Base-by-base conservation (phyloP, 192 early-diverging fungal genomes). In the Gorgonomyces haynaldii region DNA sequence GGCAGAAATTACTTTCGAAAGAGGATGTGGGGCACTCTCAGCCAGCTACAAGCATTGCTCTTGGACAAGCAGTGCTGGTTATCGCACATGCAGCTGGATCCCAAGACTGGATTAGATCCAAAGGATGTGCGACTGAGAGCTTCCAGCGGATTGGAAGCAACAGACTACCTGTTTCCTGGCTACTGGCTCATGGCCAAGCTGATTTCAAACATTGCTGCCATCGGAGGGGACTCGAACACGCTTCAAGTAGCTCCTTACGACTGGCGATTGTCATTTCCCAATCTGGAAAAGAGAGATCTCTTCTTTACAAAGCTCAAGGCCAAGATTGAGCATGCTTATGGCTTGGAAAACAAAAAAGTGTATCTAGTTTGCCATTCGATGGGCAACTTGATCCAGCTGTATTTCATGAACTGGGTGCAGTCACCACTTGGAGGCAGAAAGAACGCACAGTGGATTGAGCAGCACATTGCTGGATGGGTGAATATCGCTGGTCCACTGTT, bases 341-440 rank as follows among this genome's bases (percentile, higher is more conserved):
- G 13, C 22, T 37, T 35, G 0, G 34, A 59, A 23, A 27, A 41
- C 8, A 81, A 82, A 28, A 67, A 65, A 7, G 73, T 76, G 16
- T 27, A 74, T 64, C 34, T 82, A 64, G 46, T 34, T 64, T 76
- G 75, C 5, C 84, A 86, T 54, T 76, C 72, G 1, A 82, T 86
- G 81, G 84, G 83, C 52, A 50, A 72, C 1, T 66, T 64, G 39
- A 70, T 92, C 3, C 64, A 83, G 23, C 72, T 74, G 31, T 88
- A 92, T 56, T 95, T 95, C 62, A 65, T 92, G 49, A 81, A 82
- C 35, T 95, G 91, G 91, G 85, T 80, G 1, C 79, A 83, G 56
- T 75, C 72, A 2, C 55, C 69, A 0, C 4, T 57, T 7, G 69
- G 88, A 35, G 88, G 83, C 4, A 66, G 77, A 8, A 84, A 76